Conservation (phyloP, 2,329 filamentous ascomycete genomes). For the Pseudogymnoascus destructans region DNA sequence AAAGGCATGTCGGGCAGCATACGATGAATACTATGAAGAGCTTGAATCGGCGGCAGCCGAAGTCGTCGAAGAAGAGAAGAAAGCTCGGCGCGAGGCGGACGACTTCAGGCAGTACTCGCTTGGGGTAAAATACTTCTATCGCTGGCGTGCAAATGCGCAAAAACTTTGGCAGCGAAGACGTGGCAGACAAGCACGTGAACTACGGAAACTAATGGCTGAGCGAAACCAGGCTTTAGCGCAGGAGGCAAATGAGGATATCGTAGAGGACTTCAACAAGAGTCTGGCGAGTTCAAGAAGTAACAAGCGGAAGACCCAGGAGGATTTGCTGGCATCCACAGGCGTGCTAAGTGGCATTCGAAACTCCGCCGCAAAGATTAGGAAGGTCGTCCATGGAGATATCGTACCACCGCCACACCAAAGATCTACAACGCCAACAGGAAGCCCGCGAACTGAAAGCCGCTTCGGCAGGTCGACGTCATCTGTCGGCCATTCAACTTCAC, state of each 20-base stretch:
- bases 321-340: constrained; percentile 19
- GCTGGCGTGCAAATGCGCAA: constrained; percentile 21
- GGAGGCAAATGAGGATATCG: constrained; percentile 15
- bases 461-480: constrained; percentile 6
- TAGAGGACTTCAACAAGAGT: constrained; percentile 22
- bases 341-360: constrained; percentile 21
- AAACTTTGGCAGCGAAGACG: constrained; percentile 19
- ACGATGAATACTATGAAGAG: constrained; percentile 15
- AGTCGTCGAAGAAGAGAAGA: constrained; percentile 11
- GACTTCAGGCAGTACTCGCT: constrained; percentile 20
- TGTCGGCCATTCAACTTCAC: constrained; percentile 4
- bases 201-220: constrained; percentile 22
- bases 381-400: constrained; percentile 16
- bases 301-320: constrained; percentile 18
- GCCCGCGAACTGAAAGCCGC: not conserved
- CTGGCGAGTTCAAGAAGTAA: constrained; percentile 8
- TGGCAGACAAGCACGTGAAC: constrained; percentile 22
- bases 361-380: constrained; percentile 13
- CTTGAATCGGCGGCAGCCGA: constrained; percentile 16
- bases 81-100: constrained; percentile 15
- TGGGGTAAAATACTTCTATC: constrained; percentile 22
- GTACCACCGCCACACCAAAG: not conserved
- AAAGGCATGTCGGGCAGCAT: not conserved
- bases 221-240: constrained; percentile 11
- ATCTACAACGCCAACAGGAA: constrained; percentile 2